These are phyloP conservation scores for Rhizoclosmatium globosum DNA, from an alignment of 192 early-diverging fungal genomes.

Conservation along the genomic window DNA sequence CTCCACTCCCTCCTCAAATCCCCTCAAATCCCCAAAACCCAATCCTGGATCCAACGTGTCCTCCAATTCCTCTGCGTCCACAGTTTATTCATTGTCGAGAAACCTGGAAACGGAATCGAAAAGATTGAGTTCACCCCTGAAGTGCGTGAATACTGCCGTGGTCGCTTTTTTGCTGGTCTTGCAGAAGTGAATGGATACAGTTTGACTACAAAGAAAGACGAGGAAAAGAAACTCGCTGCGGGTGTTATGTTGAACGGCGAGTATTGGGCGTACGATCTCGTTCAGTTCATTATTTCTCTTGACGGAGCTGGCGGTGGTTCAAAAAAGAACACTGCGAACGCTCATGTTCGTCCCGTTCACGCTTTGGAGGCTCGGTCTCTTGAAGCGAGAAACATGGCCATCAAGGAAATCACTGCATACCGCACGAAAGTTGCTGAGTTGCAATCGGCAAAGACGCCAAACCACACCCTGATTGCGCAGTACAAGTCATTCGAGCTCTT, in stretches of 20 bases:
- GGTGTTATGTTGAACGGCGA: slow-evolving; percentile 67
- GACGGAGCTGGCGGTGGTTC: neutral
- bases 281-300: slow-evolving; percentile 57
- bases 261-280: slow-evolving; percentile 67
- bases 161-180: slow-evolving; percentile 71
- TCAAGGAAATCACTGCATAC: slow-evolving; percentile 29
- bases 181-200: slow-evolving; percentile 72
- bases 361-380: slow-evolving; percentile 21
- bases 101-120: slow-evolving; percentile 48
- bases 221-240: slow-evolving; percentile 29
- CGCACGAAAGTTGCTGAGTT: slow-evolving; percentile 23
- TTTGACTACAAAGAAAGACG: slow-evolving; percentile 44
- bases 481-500: slow-evolving; percentile 77
- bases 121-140: slow-evolving; percentile 27
- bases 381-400: slow-evolving; percentile 35
- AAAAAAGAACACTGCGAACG: neutral
- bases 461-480: slow-evolving; percentile 57
- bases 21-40: slow-evolving; percentile 76
- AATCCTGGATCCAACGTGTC: slow-evolving; percentile 73
- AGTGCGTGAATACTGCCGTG: slow-evolving; percentile 65
- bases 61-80: slow-evolving; percentile 76
- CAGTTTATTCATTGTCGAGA: slow-evolving; percentile 74
- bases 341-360: slow-evolving; percentile 12
- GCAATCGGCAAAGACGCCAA: neutral
- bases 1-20: slow-evolving; percentile 79